Evolutionary conservation across 768 basidiomycete species (phyloP), one percentile per base, ranked within the genome.

Genomic region (Xerocomellus intermedius): DNA sequence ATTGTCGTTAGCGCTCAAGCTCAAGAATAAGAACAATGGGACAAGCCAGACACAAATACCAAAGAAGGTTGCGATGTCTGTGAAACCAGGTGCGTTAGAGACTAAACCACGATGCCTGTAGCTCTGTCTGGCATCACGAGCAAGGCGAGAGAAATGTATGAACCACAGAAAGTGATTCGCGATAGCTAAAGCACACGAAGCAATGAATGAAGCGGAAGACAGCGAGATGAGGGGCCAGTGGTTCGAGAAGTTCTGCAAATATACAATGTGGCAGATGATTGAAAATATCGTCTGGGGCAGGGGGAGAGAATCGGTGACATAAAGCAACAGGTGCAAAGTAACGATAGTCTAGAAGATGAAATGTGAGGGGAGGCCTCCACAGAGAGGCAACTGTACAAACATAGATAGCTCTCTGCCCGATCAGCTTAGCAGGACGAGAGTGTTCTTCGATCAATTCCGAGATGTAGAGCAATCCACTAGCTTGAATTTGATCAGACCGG

Each of bases 361-460:
- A 38, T 42, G 54, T 57, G 50, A 58, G 42, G 36, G 42, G 39
- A n/a, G 59, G 17, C 32, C 8, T 2, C 4, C 17, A 16, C 37
- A 35, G 26, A 28, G 21, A 52, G 50, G 38, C 42, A 30, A 41
- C 2, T 5, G 44, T n/a, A 79, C 92, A 60, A 68, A 95, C 95
- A 73, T 92, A 94, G 57, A 91, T 92, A n/a, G 84, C 82, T 59
- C 90, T 76, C 70, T 92, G 86, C 1, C 97, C 97, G 22, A 93
- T 68, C 1, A 74, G 61, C 74, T 98, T 99, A 13, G 97, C 90
- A 52, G 81, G 66, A 43, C 82, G 82, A 13, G 93, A 86, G 69
- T 96, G 88, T 68, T 98, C 96, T 71, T 98, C 96, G 58, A 98
- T 98, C 32, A 98, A 71, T 69, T 98, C 96, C 2, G 95, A 94